These are phyloP conservation scores for Mycena alexandri DNA, from an alignment of 768 basidiomycete genomes.

Conservation along the genomic window DNA sequence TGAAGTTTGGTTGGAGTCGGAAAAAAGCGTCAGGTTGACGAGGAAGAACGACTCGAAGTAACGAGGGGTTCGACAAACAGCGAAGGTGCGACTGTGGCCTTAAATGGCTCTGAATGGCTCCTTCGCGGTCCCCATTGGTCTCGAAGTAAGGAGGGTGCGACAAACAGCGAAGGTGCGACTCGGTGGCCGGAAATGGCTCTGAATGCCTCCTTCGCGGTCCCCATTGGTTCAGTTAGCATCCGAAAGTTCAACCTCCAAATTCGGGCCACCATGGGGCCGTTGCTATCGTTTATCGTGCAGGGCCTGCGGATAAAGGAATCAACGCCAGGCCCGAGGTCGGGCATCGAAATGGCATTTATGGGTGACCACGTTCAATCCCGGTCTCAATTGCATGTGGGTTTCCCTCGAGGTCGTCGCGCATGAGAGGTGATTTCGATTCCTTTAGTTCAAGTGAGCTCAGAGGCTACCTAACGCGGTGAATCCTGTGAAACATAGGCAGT, in stretches of 20 bases:
- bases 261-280: neutral
- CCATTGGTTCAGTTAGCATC: constrained; percentile 13
- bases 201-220: neutral
- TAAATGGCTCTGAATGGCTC: neutral
- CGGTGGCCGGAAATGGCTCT: neutral
- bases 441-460: neutral
- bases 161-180: neutral
- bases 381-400: neutral
- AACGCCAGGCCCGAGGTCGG: too few relatives aligned
- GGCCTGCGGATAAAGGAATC: too few relatives aligned
- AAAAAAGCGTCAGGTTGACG: neutral
- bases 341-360: neutral
- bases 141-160: neutral
- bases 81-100: neutral
- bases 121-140: constrained; percentile 10
- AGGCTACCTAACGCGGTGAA: neutral
- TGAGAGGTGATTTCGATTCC: neutral
- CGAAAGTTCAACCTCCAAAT: neutral
- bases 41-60: neutral
- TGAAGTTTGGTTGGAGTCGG: neutral
- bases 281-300: neutral
- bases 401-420: neutral
- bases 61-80: neutral
- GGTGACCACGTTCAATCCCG: neutral
- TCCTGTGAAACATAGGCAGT: neutral